Base-by-base conservation (phyloP, 371 early-diverging fungal genomes). In the Smittium culicis region DNA sequence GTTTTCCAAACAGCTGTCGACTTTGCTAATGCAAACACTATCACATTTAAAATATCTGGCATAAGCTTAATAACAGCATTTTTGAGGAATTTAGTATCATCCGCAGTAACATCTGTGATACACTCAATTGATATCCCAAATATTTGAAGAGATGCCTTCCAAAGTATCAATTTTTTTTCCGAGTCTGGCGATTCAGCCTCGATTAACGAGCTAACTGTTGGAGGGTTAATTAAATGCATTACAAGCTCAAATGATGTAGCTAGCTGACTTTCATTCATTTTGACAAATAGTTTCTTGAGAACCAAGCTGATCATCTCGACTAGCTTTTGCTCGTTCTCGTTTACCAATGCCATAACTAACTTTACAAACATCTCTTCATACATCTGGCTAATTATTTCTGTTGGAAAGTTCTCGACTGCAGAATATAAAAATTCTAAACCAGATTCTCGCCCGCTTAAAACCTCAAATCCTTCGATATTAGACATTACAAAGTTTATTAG, bases 291-390 rank as follows among this genome's bases (percentile, higher is more conserved):
- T 57, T 57, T 57, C 25, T 57, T 57, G 5, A 57, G 14, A n/a
- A 57, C 5, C 5, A 57, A 5, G 57, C 57, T 57, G 8, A 57
- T 57, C 57, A 57, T 57, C 27, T 57, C 57, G 8, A 57, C 57
- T n/a, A 57, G 27, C 11, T 57, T 57, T 57, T 57, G 57, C 11
- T 57, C 57, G n/a, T 14, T n/a, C 25, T 57, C 57, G 25, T 57
- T 57, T 25, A 57, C 27, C 5, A 57, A 27, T 25, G 57, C 57
- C 57, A 57, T 57, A 5, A 57, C 57, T 27, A 57, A 57, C 5
- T 27, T 57, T 27, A 57, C 57, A 57, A 57, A 57, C 25, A 57
- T 57, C 25, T 57, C n/a, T 5, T 57, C 57, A 57, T 57, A 57
- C 14, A 14, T 57, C 3, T 62, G 2, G 8, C 5, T 30, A 16